phyloP scores from a whole-genome alignment of 768 basidiomycete genomes.

The Xanthoconium stramineum region DNA sequence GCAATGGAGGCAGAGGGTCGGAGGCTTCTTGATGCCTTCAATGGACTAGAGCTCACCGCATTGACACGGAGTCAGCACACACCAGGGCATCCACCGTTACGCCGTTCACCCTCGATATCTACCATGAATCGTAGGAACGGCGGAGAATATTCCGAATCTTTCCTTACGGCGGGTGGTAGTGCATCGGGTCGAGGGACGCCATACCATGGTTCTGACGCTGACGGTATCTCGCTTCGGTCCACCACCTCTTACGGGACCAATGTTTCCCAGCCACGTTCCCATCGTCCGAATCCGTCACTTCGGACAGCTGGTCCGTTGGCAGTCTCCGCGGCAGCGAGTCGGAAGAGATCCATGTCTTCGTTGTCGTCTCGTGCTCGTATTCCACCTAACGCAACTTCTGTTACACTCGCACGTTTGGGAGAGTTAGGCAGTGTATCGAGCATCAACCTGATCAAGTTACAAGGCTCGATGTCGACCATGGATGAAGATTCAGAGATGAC shows the following conservation, averaged over 20 bases:
- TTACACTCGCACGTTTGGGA: constrained; percentile 28
- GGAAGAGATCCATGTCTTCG: constrained; percentile 63
- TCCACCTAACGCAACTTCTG: constrained; percentile 34
- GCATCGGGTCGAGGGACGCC: constrained; percentile 31
- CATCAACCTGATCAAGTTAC: constrained; percentile 50
- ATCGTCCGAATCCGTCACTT: constrained; percentile 37
- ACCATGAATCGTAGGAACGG: constrained; percentile 24
- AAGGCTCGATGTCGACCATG: constrained; percentile 16
- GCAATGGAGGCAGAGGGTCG: constrained; percentile 68
- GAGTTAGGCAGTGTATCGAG: constrained; percentile 40
- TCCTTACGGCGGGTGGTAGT: constrained; percentile 22
- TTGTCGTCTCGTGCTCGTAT: constrained; percentile 45
- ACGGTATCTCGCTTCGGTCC: constrained; percentile 52
- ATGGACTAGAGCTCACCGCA: constrained; percentile 69
- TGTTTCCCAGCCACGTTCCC: constrained; percentile 45
- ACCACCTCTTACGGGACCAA: constrained; percentile 49
- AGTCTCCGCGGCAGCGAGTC: constrained; percentile 34
- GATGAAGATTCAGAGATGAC: constrained; percentile 37
- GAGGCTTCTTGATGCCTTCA: constrained; percentile 75
- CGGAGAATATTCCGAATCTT: constrained; percentile 25
- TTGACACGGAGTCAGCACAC: constrained; percentile 41
- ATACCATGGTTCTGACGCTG: constrained; percentile 39
- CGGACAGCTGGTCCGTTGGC: constrained; percentile 33
- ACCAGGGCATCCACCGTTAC: constrained; percentile 20
- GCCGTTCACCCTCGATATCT: constrained; percentile 31